phyloP scores from a whole-genome alignment of 108 stramenopile genomes.

The Nitzschia palea region DNA sequence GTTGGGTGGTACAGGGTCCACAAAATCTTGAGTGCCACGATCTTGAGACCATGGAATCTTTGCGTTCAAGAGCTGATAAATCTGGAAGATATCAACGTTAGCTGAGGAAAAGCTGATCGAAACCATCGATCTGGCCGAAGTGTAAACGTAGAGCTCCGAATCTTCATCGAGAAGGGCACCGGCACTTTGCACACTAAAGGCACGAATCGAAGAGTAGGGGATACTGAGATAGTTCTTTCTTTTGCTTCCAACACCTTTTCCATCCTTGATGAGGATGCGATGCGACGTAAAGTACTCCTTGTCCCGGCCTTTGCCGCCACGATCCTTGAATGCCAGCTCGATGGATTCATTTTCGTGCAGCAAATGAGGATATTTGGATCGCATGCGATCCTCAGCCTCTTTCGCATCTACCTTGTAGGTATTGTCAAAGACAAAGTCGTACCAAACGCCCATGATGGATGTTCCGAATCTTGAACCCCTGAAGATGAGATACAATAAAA shows the following conservation, averaged over 20 bases:
- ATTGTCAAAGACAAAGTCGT: slow-evolving; percentile 41
- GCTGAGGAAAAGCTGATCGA: slow-evolving; percentile 52
- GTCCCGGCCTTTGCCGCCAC: slow-evolving; percentile 60
- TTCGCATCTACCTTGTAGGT: slow-evolving; percentile 43
- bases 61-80: slow-evolving; percentile 52
- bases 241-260: slow-evolving; percentile 57
- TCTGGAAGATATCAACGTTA: slow-evolving; percentile 56
- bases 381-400: slow-evolving; percentile 39
- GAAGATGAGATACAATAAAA: too few relatives aligned
- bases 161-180: slow-evolving; percentile 62
- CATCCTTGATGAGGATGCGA: slow-evolving; percentile 55
- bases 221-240: slow-evolving; percentile 52
- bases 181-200: slow-evolving; percentile 65
- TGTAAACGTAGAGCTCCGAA: slow-evolving; percentile 53
- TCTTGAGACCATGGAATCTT: slow-evolving; percentile 31
- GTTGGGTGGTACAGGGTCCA: slow-evolving; percentile 44
- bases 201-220: slow-evolving; percentile 55
- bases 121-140: slow-evolving; percentile 16
- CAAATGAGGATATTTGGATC: slow-evolving; percentile 35
- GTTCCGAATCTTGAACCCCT: too few relatives aligned
- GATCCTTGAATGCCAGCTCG: slow-evolving; percentile 58
- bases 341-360: slow-evolving; percentile 39
- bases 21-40: slow-evolving; percentile 41
- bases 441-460: slow-evolving; percentile 21
- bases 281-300: slow-evolving; percentile 48